phyloP scores from a whole-genome alignment of 2,329 filamentous ascomycete genomes.

The Fusarium dimerum region DNA sequence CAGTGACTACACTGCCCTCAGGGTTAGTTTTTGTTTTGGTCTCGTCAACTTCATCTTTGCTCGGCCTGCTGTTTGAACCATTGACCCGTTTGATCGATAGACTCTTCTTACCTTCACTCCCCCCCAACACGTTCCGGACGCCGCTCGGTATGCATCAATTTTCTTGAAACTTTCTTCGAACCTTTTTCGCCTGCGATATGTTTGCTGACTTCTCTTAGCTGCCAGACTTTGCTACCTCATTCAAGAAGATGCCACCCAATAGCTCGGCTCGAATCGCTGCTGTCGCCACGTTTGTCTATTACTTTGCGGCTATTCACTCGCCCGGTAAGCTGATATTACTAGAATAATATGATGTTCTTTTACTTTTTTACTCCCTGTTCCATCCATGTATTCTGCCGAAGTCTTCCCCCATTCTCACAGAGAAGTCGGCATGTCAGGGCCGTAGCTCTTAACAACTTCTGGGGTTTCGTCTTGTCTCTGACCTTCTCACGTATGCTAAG shows the following conservation, averaged over 20 bases:
- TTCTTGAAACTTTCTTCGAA: too few relatives aligned
- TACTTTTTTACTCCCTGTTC: slow-evolving; percentile 40
- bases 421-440: slow-evolving; percentile 43
- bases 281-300: neutral
- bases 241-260: neutral
- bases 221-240: neutral
- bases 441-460: slow-evolving; percentile 36
- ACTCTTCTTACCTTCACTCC: neutral
- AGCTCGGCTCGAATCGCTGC: neutral
- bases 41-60: slow-evolving; percentile 65
- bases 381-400: slow-evolving; percentile 41
- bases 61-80: neutral
- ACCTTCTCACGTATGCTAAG: slow-evolving; percentile 36
- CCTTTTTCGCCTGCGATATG: neutral
- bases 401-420: slow-evolving; percentile 40
- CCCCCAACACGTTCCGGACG: neutral
- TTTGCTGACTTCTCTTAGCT: neutral
- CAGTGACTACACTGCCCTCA: slow-evolving; percentile 39
- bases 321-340: neutral
- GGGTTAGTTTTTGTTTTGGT: slow-evolving; percentile 47
- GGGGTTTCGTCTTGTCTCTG: slow-evolving; percentile 30
- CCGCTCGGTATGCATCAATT: neutral
- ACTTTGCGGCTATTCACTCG: neutral
- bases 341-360: slow-evolving; percentile 27
- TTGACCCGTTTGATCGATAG: neutral